Conservation (phyloP, 257 asterid genomes). For the Solanum chmielewskii region DNA sequence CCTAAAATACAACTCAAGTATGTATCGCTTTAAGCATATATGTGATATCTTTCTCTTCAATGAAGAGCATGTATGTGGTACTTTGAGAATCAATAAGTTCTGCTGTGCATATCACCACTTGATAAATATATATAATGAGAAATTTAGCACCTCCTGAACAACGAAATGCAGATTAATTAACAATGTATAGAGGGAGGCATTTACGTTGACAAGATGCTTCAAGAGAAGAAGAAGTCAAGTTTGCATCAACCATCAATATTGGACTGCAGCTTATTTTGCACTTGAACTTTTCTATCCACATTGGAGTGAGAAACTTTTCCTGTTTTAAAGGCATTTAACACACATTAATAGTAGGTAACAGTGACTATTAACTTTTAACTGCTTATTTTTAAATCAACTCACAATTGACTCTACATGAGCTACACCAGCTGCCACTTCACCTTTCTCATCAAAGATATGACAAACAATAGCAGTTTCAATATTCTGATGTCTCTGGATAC, state of each 20-base stretch:
- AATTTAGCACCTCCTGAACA: neutral
- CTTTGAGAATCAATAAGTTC: neutral
- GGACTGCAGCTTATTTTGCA: constrained; percentile 49
- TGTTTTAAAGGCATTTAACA: constrained; percentile 20
- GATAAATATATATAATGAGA: neutral
- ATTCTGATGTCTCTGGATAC: constrained; percentile 54
- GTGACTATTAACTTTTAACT: neutral
- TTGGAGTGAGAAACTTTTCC: constrained; percentile 79
- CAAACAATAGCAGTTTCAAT: constrained; percentile 65
- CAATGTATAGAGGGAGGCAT: neutral
- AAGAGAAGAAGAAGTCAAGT: constrained; percentile 58
- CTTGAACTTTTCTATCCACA: constrained; percentile 65
- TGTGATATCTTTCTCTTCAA: neutral
- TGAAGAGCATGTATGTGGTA: neutral
- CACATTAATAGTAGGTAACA: neutral
- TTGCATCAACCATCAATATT: constrained; percentile 78
- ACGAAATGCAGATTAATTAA: neutral
- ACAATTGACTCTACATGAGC: constrained; percentile 81
- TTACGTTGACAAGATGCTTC: constrained; percentile 61
- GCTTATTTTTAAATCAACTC: constrained; percentile 17
- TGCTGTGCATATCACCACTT: neutral
- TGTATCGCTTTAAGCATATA: neutral
- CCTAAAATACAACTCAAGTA: neutral
- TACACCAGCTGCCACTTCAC: constrained; percentile 85
- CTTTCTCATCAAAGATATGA: constrained; percentile 68